phyloP scores from a whole-genome alignment of 2,329 filamentous ascomycete species.

The Fusarium compactum region DNA sequence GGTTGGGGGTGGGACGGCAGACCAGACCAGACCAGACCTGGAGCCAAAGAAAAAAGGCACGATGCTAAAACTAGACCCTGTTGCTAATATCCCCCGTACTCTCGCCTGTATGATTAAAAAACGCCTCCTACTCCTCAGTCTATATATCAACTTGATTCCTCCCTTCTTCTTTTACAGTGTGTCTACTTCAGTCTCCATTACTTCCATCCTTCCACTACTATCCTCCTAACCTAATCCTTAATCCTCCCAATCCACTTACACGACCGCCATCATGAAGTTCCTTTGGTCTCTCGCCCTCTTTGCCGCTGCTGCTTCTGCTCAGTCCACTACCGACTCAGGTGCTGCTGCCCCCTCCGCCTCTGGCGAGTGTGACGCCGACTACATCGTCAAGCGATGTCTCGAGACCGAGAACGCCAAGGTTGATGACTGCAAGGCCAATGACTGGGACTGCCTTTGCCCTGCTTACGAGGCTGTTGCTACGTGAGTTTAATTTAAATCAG shows the following conservation, averaged over 20 bases:
- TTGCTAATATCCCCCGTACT: slow-evolving; percentile 40
- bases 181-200: background rate
- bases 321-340: slow-evolving; percentile 44
- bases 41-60: slow-evolving; percentile 18
- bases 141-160: slow-evolving; percentile 20
- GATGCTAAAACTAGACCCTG: slow-evolving; percentile 36
- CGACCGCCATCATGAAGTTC: slow-evolving; percentile 59
- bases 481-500: slow-evolving; percentile 50
- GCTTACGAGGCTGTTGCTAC: slow-evolving; percentile 60
- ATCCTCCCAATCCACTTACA: slow-evolving; percentile 4
- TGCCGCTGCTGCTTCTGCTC: slow-evolving; percentile 52
- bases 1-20: slow-evolving; percentile 39
- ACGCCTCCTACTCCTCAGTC: slow-evolving; percentile 17
- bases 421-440: slow-evolving; percentile 52
- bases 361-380: slow-evolving; percentile 58
- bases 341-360: slow-evolving; percentile 49
- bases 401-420: slow-evolving; percentile 56
- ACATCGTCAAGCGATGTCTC: slow-evolving; percentile 62
- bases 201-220: background rate
- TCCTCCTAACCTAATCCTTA: slow-evolving; percentile 1
- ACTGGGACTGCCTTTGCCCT: slow-evolving; percentile 63
- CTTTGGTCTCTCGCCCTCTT: slow-evolving; percentile 56
- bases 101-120: slow-evolving; percentile 34
- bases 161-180: background rate
- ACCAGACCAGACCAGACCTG: slow-evolving; percentile 5